phyloP scores from a whole-genome alignment of 768 basidiomycete genomes.

The Pholiota conissans region DNA sequence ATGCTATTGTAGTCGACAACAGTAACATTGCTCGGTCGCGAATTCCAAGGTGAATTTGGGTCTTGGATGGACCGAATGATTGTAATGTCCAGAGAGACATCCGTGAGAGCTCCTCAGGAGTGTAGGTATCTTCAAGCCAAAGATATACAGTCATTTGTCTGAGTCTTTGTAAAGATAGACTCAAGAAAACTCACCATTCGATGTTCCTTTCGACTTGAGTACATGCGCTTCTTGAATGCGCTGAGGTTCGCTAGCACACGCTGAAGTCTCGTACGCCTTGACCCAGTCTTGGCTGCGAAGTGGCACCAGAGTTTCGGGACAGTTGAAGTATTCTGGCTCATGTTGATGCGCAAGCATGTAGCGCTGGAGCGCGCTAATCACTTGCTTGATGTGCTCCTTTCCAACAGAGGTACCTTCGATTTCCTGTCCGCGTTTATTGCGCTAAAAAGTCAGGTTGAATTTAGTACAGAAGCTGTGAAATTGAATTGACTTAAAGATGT shows the following conservation, averaged over 20 bases:
- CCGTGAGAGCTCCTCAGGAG: neutral
- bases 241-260: conserved; percentile 5
- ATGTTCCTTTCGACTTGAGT: conserved; percentile 7
- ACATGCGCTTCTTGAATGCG: conserved; percentile 29
- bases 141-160: too few species aligned
- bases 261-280: conserved; percentile 15
- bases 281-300: conserved; percentile 23
- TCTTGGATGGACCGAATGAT: neutral
- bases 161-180: neutral
- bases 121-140: conserved; percentile 2
- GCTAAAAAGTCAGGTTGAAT: neutral
- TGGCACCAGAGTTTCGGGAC: conserved; percentile 20
- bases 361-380: neutral
- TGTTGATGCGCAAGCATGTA: neutral
- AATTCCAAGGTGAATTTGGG: neutral
- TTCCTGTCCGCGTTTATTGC: neutral
- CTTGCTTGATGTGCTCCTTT: neutral
- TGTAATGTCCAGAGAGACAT: neutral
- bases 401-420: neutral
- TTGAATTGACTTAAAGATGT: neutral
- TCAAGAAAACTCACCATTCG: neutral
- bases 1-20: neutral
- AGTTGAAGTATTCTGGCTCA: neutral
- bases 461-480: neutral
- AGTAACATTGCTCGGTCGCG: neutral